Conservation (phyloP, 306 rosid genomes). For the Castanea sativa region DNA sequence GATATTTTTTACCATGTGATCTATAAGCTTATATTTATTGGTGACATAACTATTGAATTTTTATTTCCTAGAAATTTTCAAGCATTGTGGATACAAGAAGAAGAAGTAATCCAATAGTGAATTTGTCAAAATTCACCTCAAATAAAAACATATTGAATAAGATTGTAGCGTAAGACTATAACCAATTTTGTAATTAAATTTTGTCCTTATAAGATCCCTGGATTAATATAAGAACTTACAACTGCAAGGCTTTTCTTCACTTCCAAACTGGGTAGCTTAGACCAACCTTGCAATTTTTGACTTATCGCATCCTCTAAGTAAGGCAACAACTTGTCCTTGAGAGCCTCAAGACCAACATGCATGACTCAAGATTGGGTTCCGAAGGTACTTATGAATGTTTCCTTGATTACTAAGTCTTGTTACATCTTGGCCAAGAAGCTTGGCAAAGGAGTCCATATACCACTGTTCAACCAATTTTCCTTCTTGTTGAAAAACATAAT, state of each 20-base stretch:
- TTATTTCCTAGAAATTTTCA: too few relatives aligned
- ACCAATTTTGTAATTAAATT: too few relatives aligned
- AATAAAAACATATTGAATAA: too few relatives aligned
- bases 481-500: background rate
- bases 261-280: constrained; percentile 1
- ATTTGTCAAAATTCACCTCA: too few relatives aligned
- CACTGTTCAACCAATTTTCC: background rate
- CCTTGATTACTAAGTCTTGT: background rate
- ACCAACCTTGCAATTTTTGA: background rate
- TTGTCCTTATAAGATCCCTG: too few relatives aligned
- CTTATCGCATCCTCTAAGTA: background rate
- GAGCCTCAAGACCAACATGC: background rate
- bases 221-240: background rate
- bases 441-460: background rate
- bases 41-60: too few relatives aligned
- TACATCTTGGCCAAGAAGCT: background rate
- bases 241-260: background rate
- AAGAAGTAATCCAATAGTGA: too few relatives aligned
- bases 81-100: too few relatives aligned
- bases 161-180: too few relatives aligned
- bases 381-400: background rate
- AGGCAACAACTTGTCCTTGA: background rate
- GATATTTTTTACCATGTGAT: too few relatives aligned
- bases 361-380: background rate
- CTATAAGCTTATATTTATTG: too few relatives aligned